Percentiles rank a stretch among this genome's conserved stretches.
Evolutionary conservation across 495 filamentous ascomycete genomes (phyloP).

Genomic region (Talaromyces stipitatus): DNA sequence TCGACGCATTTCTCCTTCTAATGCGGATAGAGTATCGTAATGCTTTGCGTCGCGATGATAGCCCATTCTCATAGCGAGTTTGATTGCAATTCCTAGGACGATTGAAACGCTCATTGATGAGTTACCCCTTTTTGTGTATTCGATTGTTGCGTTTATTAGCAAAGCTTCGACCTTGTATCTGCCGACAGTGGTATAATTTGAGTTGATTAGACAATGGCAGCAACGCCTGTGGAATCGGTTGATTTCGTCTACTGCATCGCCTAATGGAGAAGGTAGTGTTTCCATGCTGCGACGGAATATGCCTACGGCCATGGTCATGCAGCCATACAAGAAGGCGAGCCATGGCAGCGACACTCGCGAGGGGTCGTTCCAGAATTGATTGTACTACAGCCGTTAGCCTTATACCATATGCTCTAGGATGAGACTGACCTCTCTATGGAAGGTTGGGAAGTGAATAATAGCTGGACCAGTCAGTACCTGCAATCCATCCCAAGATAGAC

Average conservation of each 20-base stretch:
- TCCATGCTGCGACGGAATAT: slow-evolving; percentile 23
- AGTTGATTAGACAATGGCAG: slow-evolving; percentile 25
- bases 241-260: slow-evolving; percentile 13
- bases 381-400: slow-evolving; percentile 16
- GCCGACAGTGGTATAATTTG: slow-evolving; percentile 26
- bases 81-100: slow-evolving; percentile 29
- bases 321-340: slow-evolving; percentile 29
- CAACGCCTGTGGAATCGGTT: slow-evolving; percentile 19
- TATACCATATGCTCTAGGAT: background rate
- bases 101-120: slow-evolving; percentile 27
- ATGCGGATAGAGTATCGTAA: slow-evolving; percentile 27
- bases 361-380: slow-evolving; percentile 28
- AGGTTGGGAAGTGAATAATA: slow-evolving; percentile 36
- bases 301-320: slow-evolving; percentile 24
- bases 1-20: slow-evolving; percentile 39
- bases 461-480: slow-evolving; percentile 13
- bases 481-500: background rate
- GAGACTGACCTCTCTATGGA: slow-evolving; percentile 22
- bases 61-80: slow-evolving; percentile 37
- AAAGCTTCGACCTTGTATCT: slow-evolving; percentile 31
- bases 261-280: slow-evolving; percentile 14
- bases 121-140: slow-evolving; percentile 31
- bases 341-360: slow-evolving; percentile 25
- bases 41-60: slow-evolving; percentile 37
- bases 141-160: slow-evolving; percentile 26